These are phyloP conservation scores for Podaxis sp. DNA, from an alignment of 768 basidiomycete genomes.

Conservation along the genomic window DNA sequence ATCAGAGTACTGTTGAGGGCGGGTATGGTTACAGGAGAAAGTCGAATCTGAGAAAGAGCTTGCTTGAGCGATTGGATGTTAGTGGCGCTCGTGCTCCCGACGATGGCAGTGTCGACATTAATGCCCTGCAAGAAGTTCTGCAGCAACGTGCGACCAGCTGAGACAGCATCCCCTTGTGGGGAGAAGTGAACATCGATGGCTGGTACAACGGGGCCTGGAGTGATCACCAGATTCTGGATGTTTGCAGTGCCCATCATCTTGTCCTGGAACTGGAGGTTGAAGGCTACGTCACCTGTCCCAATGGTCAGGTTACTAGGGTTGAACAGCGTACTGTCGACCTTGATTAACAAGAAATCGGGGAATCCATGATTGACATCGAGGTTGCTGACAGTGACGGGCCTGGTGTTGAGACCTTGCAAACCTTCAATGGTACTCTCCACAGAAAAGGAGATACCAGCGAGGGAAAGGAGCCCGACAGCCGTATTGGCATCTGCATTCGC, in stretches of 20 bases:
- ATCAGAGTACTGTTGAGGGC: conserved; percentile 65
- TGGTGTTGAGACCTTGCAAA: conserved; percentile 60
- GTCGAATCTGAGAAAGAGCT: conserved; percentile 58
- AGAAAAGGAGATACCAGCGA: conserved; percentile 57
- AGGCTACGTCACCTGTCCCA: conserved; percentile 64
- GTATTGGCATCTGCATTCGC: conserved; percentile 60
- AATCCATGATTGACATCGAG: conserved; percentile 72
- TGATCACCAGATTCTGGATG: conserved; percentile 46
- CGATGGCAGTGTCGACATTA: conserved; percentile 53
- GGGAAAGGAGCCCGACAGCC: conserved; percentile 60
- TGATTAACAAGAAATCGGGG: conserved; percentile 67
- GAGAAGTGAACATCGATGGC: conserved; percentile 64
- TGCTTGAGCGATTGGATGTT: conserved; percentile 58
- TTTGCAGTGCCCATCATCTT: conserved; percentile 59
- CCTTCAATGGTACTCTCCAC: conserved; percentile 61
- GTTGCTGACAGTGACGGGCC: conserved; percentile 53
- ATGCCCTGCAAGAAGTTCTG: conserved; percentile 72
- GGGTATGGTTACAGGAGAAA: conserved; percentile 65
- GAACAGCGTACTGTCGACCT: conserved; percentile 55
- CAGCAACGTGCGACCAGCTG: conserved; percentile 55
- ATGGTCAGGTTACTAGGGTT: conserved; percentile 59
- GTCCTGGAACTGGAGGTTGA: conserved; percentile 55
- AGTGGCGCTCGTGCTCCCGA: conserved; percentile 56
- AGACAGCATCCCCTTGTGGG: conserved; percentile 51
- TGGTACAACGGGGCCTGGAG: conserved; percentile 49